These are phyloP conservation scores for Trametes cinnabarina DNA, from an alignment of 768 basidiomycete species.

Conservation along the genomic window DNA sequence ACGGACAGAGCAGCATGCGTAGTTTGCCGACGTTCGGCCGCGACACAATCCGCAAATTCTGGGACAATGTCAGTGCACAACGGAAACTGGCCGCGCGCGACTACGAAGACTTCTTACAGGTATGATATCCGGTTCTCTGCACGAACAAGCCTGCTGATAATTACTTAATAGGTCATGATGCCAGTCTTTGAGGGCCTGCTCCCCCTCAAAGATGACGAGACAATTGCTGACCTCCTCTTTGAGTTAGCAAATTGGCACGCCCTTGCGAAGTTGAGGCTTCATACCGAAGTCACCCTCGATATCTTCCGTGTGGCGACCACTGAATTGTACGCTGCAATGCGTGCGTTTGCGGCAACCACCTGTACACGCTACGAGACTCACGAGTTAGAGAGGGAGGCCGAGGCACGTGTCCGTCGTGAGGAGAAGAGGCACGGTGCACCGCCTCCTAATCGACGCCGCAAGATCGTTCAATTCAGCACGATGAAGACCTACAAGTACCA, in stretches of 20 bases:
- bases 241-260: slow-evolving; percentile 36
- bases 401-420: neutral
- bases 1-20: slow-evolving; percentile 13
- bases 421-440: slow-evolving; percentile 6
- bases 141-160: neutral
- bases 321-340: slow-evolving; percentile 31
- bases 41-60: slow-evolving; percentile 24
- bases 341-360: slow-evolving; percentile 31
- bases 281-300: slow-evolving; percentile 34
- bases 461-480: slow-evolving; percentile 7
- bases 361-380: slow-evolving; percentile 21
- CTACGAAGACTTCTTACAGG: slow-evolving; percentile 30
- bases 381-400: no score
- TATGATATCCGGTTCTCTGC: neutral
- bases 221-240: slow-evolving; percentile 35
- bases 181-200: slow-evolving; percentile 37
- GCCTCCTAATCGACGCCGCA: neutral
- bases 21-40: slow-evolving; percentile 23
- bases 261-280: slow-evolving; percentile 39
- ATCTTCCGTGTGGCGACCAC: slow-evolving; percentile 26
- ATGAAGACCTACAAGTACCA: slow-evolving; percentile 18
- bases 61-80: slow-evolving; percentile 22
- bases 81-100: slow-evolving; percentile 30
- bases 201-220: slow-evolving; percentile 16
- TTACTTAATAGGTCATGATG: slow-evolving; percentile 29